A percentile compares a stretch with the other conserved stretches of the same genome.
phyloP scores from a whole-genome alignment of 495 filamentous ascomycete genomes.

The Aspergillus cristatus region DNA sequence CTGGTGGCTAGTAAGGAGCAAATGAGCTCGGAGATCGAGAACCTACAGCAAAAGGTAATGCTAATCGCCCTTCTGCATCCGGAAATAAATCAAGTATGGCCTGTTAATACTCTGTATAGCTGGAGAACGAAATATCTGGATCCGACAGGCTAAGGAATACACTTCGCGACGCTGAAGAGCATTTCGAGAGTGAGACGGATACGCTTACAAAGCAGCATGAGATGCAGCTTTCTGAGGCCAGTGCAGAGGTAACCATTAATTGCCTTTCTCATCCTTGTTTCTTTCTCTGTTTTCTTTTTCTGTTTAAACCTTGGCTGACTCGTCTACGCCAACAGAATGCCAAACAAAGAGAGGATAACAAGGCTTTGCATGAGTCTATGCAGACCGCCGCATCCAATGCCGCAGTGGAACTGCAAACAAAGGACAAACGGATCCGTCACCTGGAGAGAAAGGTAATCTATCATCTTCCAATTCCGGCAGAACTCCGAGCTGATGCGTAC shows the following conservation, averaged over 20 bases:
- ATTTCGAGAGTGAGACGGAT: conserved; percentile 12
- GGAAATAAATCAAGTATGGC: neutral
- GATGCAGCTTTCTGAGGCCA: conserved; percentile 8
- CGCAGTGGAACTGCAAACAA: conserved; percentile 23
- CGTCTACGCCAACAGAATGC: conserved; percentile 9
- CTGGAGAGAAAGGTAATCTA: conserved; percentile 34
- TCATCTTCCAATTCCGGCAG: neutral
- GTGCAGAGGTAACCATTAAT: conserved; percentile 16
- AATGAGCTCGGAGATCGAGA: conserved; percentile 10
- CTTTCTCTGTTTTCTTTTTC: neutral
- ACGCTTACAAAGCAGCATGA: conserved; percentile 10
- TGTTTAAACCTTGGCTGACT: neutral
- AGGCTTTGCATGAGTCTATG: conserved; percentile 15
- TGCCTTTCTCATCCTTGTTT: neutral
- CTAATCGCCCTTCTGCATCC: neutral
- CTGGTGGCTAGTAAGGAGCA: conserved; percentile 14
- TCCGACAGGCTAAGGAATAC: conserved; percentile 12
- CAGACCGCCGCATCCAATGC: conserved; percentile 17
- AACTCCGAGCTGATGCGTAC: neutral
- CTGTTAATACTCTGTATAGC: conserved; percentile 5
- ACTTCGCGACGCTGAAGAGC: conserved; percentile 14
- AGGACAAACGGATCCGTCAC: conserved; percentile 25
- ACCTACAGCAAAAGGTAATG: conserved; percentile 23
- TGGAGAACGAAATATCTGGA: conserved; percentile 14
- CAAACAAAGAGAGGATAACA: conserved; percentile 17